Conservation (phyloP, 805 yeast species). For the Ogataea naganishii region DNA sequence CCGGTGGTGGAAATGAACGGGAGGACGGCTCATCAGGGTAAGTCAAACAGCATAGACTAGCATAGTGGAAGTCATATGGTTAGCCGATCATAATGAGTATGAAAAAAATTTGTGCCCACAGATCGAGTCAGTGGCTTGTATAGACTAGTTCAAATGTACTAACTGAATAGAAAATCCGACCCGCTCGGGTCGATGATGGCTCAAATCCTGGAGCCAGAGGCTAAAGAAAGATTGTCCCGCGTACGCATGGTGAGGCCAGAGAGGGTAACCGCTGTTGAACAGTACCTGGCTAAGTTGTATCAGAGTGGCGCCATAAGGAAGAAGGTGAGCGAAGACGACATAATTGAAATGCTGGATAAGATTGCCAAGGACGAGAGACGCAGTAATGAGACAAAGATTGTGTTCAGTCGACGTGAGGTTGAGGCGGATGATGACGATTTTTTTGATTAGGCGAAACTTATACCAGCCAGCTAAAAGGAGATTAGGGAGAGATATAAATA, state of each 20-base stretch:
- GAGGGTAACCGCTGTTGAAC: conserved; percentile 82
- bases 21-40: no score
- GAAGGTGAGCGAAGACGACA: conserved; percentile 72
- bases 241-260: conserved; percentile 88
- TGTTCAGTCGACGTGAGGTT: conserved; percentile 36
- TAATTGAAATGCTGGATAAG: conserved; percentile 77
- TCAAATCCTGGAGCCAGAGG: conserved; percentile 71
- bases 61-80: no score
- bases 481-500: no score
- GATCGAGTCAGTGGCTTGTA: no score
- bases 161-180: no score
- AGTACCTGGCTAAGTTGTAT: conserved; percentile 62
- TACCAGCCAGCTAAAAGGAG: not conserved
- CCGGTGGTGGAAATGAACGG: conserved; percentile 22
- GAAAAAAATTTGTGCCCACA: no score
- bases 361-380: conserved; percentile 64
- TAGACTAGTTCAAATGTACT: no score
- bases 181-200: conserved; percentile 34
- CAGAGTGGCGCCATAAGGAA: conserved; percentile 68
- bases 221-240: conserved; percentile 80
- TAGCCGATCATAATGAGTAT: no score
- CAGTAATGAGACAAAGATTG: conserved; percentile 56
- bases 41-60: no score
- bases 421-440: conserved; percentile 17
- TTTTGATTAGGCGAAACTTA: conserved; percentile 26